phyloP scores from a whole-genome alignment of 2,329 filamentous ascomycete genomes.

The Didymosphaeria variabile region DNA sequence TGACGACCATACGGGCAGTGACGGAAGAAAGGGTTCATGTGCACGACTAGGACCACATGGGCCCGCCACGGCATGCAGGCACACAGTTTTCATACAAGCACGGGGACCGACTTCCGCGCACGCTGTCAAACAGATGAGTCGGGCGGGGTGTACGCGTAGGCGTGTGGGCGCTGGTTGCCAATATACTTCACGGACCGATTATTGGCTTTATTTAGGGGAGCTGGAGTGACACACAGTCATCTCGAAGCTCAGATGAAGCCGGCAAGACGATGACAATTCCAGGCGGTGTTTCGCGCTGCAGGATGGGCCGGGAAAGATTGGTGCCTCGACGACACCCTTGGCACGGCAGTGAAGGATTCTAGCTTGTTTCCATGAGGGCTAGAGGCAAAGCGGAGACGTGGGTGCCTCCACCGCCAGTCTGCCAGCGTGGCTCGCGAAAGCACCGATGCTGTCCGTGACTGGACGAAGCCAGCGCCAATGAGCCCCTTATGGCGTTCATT shows the following conservation, averaged over 20 bases:
- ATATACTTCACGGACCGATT: conserved; percentile 36
- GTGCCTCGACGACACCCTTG: conserved; percentile 16
- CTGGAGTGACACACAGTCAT: conserved; percentile 11
- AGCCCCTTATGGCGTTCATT: conserved; percentile 36
- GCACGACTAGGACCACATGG: conserved; percentile 28
- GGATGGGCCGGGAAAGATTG: conserved; percentile 25
- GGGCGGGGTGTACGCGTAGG: neutral
- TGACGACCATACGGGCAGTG: conserved; percentile 31
- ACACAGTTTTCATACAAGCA: conserved; percentile 19
- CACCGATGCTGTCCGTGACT: conserved; percentile 9
- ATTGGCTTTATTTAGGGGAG: conserved; percentile 27
- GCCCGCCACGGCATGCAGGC: conserved; percentile 24
- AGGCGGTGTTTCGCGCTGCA: conserved; percentile 26
- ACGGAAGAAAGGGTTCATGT: conserved; percentile 35
- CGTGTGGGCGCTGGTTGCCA: conserved; percentile 25
- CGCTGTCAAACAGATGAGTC: neutral
- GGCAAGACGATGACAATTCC: conserved; percentile 23
- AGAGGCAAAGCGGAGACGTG: conserved; percentile 22
- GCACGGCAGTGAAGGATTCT: conserved; percentile 19
- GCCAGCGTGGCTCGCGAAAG: conserved; percentile 40
- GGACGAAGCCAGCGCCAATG: conserved; percentile 22
- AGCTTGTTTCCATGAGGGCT: conserved; percentile 23
- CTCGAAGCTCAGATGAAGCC: conserved; percentile 17
- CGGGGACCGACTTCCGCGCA: conserved; percentile 8
- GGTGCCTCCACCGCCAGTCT: neutral